Conservation (phyloP, 83 land plant species). For the Picea abies region DNA sequence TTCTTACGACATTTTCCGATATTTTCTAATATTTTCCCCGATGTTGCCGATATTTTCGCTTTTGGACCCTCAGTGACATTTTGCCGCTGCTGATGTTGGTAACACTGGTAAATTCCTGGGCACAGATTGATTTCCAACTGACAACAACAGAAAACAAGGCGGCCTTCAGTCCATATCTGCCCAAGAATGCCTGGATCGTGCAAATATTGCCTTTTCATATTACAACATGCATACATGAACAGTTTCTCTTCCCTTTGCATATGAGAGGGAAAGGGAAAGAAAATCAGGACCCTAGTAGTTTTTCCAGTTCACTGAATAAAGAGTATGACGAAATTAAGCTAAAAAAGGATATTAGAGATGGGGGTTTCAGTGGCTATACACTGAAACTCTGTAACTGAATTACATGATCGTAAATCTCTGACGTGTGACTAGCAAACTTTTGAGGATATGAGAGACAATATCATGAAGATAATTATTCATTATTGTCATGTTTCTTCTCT, state of each 20-base stretch:
- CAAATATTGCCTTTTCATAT: neutral
- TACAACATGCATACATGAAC: neutral
- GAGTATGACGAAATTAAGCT: neutral
- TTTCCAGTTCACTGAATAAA: constrained; percentile 3
- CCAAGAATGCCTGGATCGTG: neutral
- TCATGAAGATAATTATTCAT: constrained; percentile 4
- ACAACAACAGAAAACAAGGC: neutral
- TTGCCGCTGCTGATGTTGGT: no score
- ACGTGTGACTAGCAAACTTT: neutral
- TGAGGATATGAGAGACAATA: neutral
- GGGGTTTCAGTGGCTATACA: neutral
- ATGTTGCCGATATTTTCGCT: no score
- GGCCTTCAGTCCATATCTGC: neutral
- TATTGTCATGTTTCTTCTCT: constrained; percentile 3
- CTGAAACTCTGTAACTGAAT: constrained; percentile 2
- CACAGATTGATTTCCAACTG: neutral
- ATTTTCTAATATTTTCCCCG: no score
- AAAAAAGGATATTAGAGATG: neutral
- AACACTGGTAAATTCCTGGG: neutral
- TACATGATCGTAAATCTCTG: neutral
- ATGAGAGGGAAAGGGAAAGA: neutral
- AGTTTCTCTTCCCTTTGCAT: neutral
- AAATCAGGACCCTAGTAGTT: neutral
- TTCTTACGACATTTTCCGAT: no score
- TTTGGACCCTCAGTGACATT: no score